A percentile compares a stretch with the other conserved stretches of the same genome.
These are phyloP conservation scores for Yamadazyma ubonensis DNA, from an alignment of 805 yeast genomes.

Conservation along the genomic window DNA sequence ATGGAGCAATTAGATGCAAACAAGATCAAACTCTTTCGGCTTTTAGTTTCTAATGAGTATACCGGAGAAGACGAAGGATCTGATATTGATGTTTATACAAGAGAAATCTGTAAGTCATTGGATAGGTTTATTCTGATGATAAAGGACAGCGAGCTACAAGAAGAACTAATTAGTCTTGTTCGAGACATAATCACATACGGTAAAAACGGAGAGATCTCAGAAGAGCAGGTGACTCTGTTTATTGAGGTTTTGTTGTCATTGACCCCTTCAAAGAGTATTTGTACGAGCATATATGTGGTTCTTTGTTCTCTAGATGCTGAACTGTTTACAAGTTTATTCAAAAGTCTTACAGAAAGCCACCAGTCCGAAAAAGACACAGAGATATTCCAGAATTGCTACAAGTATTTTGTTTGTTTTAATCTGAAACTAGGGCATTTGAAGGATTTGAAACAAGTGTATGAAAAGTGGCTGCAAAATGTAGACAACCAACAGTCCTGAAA, in stretches of 20 bases:
- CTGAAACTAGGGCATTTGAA: too few species aligned
- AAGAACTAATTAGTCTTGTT: conserved; percentile 3
- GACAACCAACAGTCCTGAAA: too few species aligned
- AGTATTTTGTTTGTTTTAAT: conserved; percentile 13
- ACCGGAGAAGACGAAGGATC: conserved; percentile 11
- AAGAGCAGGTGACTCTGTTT: conserved; percentile 1
- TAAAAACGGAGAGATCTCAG: conserved; percentile 7
- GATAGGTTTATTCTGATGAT: conserved; percentile 3
- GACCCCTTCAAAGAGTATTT: background rate
- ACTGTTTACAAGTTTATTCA: conserved; percentile 7
- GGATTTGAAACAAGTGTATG: too few species aligned
- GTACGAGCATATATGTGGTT: conserved; percentile 7
- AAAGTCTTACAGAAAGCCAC: background rate
- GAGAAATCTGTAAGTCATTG: conserved; percentile 7
- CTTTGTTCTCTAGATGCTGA: conserved; percentile 7
- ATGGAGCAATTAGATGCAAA: conserved; percentile 1
- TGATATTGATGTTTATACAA: conserved; percentile 9
- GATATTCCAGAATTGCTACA: conserved; percentile 1
- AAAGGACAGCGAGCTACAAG: background rate
- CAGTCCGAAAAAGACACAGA: background rate
- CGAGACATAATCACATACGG: conserved; percentile 16
- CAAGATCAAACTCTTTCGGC: conserved; percentile 14
- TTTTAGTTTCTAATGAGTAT: conserved; percentile 16
- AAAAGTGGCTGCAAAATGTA: too few species aligned
- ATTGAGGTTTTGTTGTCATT: background rate